Percentiles rank a stretch among this genome's conserved stretches.
These are phyloP conservation scores for Solanum dulcamara DNA, from an alignment of 257 asterid genomes.

Conservation along the genomic window DNA sequence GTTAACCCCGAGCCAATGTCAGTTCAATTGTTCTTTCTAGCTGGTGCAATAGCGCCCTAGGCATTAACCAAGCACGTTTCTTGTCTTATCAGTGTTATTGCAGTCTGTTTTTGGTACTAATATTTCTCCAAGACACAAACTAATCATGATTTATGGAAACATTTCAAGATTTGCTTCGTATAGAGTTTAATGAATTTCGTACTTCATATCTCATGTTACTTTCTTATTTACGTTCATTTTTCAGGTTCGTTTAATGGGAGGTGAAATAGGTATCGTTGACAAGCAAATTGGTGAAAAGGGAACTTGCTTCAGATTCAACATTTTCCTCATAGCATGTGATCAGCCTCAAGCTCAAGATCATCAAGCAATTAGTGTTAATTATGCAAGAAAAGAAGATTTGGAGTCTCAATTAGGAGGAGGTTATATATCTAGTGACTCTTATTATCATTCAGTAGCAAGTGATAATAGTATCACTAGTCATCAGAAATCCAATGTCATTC, in stretches of 20 bases:
- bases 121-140: background rate
- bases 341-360: background rate
- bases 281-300: slow-evolving; percentile 49
- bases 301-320: slow-evolving; percentile 46
- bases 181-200: background rate
- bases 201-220: background rate
- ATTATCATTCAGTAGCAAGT: slow-evolving; percentile 5
- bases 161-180: background rate
- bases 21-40: no score
- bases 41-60: no score
- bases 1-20: no score
- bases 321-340: slow-evolving; percentile 9
- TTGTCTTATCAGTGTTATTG: background rate
- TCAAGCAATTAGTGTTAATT: background rate
- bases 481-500: slow-evolving; percentile 38
- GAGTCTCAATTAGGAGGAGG: slow-evolving; percentile 5
- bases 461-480: background rate
- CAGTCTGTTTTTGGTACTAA: background rate
- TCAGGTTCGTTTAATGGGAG: slow-evolving; percentile 72
- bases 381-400: slow-evolving; percentile 7
- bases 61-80: background rate
- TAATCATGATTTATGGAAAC: background rate
- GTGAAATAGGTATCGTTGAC: slow-evolving; percentile 53
- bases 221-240: background rate
- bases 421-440: background rate